Evolutionary conservation across 1,139 yeast genomes (phyloP), one percentile per base, ranked within the genome.

Genomic region (Suhomyces yuchorum): DNA sequence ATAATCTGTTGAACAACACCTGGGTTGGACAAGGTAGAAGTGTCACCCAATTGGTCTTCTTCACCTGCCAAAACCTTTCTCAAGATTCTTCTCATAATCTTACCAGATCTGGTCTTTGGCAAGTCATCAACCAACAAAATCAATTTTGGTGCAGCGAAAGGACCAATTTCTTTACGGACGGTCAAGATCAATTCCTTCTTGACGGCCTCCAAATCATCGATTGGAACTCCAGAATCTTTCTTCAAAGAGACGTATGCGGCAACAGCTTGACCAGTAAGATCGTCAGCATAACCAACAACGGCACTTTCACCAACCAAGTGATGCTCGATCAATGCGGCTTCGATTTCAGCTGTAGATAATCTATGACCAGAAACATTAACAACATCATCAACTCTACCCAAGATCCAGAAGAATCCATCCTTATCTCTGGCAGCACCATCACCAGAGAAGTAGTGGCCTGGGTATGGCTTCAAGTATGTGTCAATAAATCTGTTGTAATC

Each of bases 71-170:
- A 73, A 46, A 85, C 82, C 70, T 86, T 86, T 69, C 93, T 80
- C 63, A 86, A 77, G 58, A 86, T 85, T 74, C 93, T 80, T 77
- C 93, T 81, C 93, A 86, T 86, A 54, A 86, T 85, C 71, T 86
- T 86, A 62, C 93, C 93, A 1, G 90, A 84, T 73, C 93, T 81
- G 8, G 93, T 86, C 77, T 86, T 86, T 63, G 93, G 93, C 62
- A 86, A 79, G 61, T 86, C 93, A 59, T 84, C 86, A 49, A 86
- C 89, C 50, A 86, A 69, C 50, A 85, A 73, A 57, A 85, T 84
- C 57, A 82, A 66, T 68, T 86, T 86, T 45, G 93, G 93, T 33
- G 93, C 89, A 28, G 93, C 93, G 67, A 86, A 86, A 44, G 93
- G 92, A 22, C 93, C 93, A 62, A 86, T 86, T 66, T 85, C 92